Conservation (phyloP, 108 stramenopile species). For the Cyclotella atomus region DNA sequence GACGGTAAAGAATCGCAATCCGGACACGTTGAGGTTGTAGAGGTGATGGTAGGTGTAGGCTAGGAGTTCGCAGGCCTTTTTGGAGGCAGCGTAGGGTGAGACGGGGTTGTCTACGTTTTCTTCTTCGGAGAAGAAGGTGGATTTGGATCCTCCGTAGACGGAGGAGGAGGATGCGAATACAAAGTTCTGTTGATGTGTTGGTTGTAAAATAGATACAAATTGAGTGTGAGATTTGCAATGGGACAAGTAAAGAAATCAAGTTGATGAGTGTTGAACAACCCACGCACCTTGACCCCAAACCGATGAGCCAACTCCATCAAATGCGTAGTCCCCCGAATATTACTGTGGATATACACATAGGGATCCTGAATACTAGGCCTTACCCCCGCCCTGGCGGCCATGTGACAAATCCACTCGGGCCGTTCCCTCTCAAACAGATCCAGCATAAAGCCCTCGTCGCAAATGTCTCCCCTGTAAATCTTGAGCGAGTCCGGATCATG, state of each 20-base stretch:
- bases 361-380: conserved; percentile 96
- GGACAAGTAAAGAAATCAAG: background rate
- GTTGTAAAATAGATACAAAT: background rate
- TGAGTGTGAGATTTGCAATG: background rate
- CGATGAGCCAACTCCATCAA: conserved; percentile 89
- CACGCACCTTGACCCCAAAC: conserved; percentile 58
- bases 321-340: conserved; percentile 95
- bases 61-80: conserved; percentile 97
- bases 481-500: conserved; percentile 48
- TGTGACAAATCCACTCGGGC: conserved; percentile 93
- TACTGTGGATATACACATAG: conserved; percentile 96
- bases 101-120: conserved; percentile 97
- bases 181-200: conserved; percentile 74
- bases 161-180: conserved; percentile 94
- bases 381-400: conserved; percentile 96
- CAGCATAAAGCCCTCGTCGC: conserved; percentile 87
- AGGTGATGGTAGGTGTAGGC: conserved; percentile 98
- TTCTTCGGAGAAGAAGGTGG: conserved; percentile 90
- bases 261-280: background rate
- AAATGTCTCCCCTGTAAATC: conserved; percentile 93
- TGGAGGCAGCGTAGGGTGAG: conserved; percentile 96
- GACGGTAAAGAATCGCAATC: conserved; percentile 97
- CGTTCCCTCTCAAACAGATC: conserved; percentile 77
- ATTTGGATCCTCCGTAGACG: conserved; percentile 96
- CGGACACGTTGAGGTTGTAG: conserved; percentile 92